phyloP scores from a whole-genome alignment of 345 rosid species.

The Garcia nutans region DNA sequence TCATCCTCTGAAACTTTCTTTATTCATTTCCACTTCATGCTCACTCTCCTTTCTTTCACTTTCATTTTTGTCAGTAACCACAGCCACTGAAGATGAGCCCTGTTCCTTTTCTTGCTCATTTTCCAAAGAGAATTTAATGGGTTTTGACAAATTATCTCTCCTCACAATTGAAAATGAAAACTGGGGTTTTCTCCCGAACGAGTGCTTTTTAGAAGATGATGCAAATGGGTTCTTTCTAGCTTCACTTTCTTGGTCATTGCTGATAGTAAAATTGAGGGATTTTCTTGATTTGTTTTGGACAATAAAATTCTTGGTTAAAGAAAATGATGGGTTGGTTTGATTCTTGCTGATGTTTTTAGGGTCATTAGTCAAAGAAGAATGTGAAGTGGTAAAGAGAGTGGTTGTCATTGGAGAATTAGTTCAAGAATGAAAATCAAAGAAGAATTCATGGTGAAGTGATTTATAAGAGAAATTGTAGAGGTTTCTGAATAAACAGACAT shows the following conservation, averaged over 20 bases:
- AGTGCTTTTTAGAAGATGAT: conserved; percentile 2
- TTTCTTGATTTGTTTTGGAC: not conserved
- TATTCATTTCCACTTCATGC: conserved; percentile 16
- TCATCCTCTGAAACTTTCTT: conserved; percentile 35
- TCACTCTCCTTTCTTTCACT: conserved; percentile 20
- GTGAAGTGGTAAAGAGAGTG: not conserved
- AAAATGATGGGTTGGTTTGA: not conserved
- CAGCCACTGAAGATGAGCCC: conserved; percentile 44
- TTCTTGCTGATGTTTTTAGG: not conserved
- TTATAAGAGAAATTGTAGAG: not conserved
- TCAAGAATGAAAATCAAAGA: not conserved
- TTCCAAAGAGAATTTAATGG: conserved; percentile 38
- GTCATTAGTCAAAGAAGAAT: not conserved
- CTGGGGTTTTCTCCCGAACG: conserved; percentile 5
- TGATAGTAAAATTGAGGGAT: not conserved
- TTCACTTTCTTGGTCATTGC: conserved; percentile 7
- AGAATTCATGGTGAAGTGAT: not conserved
- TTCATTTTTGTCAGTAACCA: conserved; percentile 39
- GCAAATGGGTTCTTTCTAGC: not conserved
- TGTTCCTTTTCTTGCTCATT: conserved; percentile 44
- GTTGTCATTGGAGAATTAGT: conserved; percentile 15
- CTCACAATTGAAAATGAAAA: conserved; percentile 12
- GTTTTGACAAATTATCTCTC: conserved; percentile 1
- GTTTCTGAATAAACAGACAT: not conserved
- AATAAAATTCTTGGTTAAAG: not conserved